These are phyloP conservation scores for Tuber calosporum DNA, from an alignment of 495 filamentous ascomycete genomes.

Conservation along the genomic window DNA sequence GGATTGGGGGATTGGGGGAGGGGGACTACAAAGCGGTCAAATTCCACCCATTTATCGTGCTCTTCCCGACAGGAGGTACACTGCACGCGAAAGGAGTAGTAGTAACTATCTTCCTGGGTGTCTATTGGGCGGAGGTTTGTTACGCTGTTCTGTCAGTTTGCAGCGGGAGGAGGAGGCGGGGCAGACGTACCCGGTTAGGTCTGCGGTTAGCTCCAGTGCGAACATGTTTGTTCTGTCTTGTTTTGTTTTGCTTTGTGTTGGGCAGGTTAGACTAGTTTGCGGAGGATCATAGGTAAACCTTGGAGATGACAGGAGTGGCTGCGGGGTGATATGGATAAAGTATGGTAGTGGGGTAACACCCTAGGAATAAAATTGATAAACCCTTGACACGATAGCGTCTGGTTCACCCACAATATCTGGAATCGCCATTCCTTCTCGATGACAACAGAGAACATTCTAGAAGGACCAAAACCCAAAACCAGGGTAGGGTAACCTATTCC, in stretches of 20 bases:
- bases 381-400: background rate
- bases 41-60: conserved; percentile 77
- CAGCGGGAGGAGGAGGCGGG: background rate
- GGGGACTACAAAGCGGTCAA: conserved; percentile 71
- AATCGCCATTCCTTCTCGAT: too few relatives aligned
- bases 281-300: background rate
- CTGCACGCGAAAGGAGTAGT: conserved; percentile 93
- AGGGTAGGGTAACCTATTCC: background rate
- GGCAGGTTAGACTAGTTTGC: background rate
- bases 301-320: background rate
- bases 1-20: background rate
- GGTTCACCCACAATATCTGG: too few relatives aligned
- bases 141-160: conserved; percentile 54
- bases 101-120: conserved; percentile 70
- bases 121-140: conserved; percentile 82
- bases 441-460: too few relatives aligned
- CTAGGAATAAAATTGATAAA: too few relatives aligned
- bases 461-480: background rate
- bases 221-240: conserved; percentile 52
- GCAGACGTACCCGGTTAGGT: conserved; percentile 58
- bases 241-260: background rate
- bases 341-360: conserved; percentile 14
- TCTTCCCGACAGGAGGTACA: conserved; percentile 89
- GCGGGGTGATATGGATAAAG: conserved; percentile 5
- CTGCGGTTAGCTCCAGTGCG: conserved; percentile 68